Evolutionary conservation across 257 asterid species (phyloP), one percentile per base, ranked within the genome.

Genomic region (Lavandula angustifolia): DNA sequence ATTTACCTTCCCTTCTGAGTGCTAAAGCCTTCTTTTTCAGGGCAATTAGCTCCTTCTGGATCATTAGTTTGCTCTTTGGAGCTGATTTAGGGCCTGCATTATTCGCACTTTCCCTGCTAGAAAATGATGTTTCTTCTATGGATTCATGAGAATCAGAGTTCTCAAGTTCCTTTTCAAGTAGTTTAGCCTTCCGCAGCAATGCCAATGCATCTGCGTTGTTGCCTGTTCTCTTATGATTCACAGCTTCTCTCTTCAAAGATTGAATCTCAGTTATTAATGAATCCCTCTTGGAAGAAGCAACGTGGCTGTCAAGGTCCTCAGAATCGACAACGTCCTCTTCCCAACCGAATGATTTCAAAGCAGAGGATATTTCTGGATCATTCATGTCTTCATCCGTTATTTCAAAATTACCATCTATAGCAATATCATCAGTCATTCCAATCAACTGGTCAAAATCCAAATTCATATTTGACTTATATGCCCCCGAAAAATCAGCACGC

Each of bases 291-390:
- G 75, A 42, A 48, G 79, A 60, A 7, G 63, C 58, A 48, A 9
- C 53, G 18, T 62, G 73, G 61, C 22, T 57, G 34, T 64, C 78
- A 29, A 64, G 17, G 32, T 76, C 85, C 69, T 57, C 81, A 51
- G 76, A 65, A 42, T 75, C 48, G 3, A 73, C 37, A 16, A 47
- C 43, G 32, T 85, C 96, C 43, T 94, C 97, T 63, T 76, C 69
- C 99, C 97, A 94, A 66, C 99, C 99, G 55, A 94, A 71, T 33
- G 96, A 90, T 73, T 74, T 60, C 85, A 94, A 70, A 67, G 96
- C 84, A 59, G 87, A 79, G 42, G 81, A 82, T 67, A 94, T 81
- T 67, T 90, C 96, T n/a, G 99, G 99, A 80, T 90, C 95, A 50
- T 78, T 82, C 92, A 92, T 62, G 60, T 92, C 97, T 14, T 76